These are phyloP conservation scores for Bipolaris cookei DNA, from an alignment of 2,329 filamentous ascomycete species.

Conservation along the genomic window DNA sequence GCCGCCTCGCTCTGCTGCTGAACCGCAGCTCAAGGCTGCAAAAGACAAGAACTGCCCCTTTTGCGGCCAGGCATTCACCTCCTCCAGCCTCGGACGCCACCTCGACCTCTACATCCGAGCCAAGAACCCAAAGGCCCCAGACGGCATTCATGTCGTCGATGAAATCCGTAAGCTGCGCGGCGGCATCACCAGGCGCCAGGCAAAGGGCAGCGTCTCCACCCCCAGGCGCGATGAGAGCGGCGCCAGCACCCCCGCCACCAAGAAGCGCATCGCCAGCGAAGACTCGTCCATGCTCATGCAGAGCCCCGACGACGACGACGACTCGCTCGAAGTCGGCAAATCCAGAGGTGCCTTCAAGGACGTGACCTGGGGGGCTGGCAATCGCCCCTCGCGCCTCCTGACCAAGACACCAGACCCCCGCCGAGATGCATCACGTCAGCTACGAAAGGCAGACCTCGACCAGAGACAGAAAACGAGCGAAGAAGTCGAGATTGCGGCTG, in stretches of 20 bases:
- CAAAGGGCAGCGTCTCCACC: slow-evolving; percentile 64
- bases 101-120: slow-evolving; percentile 93
- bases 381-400: slow-evolving; percentile 61
- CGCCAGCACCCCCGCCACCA: slow-evolving; percentile 29
- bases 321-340: slow-evolving; percentile 42
- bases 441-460: slow-evolving; percentile 66
- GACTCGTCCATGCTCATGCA: slow-evolving; percentile 37
- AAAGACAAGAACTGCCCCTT: slow-evolving; percentile 92
- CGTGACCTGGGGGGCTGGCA: slow-evolving; percentile 78
- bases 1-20: slow-evolving; percentile 40
- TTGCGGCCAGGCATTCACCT: slow-evolving; percentile 89
- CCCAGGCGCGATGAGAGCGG: slow-evolving; percentile 58
- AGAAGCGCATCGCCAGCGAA: slow-evolving; percentile 34
- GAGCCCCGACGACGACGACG: slow-evolving; percentile 28
- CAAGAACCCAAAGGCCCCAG: slow-evolving; percentile 85
- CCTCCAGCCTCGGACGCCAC: slow-evolving; percentile 82
- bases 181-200: slow-evolving; percentile 84
- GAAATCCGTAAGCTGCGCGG: slow-evolving; percentile 84
- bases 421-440: slow-evolving; percentile 44
- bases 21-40: slow-evolving; percentile 54
- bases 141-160: slow-evolving; percentile 88
- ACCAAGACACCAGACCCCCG: slow-evolving; percentile 54
- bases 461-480: slow-evolving; percentile 69
- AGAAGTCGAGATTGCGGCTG: slow-evolving; percentile 78
- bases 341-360: slow-evolving; percentile 59